Conservation (phyloP, 768 basidiomycete species). For the Psilocybe subaeruginosa region DNA sequence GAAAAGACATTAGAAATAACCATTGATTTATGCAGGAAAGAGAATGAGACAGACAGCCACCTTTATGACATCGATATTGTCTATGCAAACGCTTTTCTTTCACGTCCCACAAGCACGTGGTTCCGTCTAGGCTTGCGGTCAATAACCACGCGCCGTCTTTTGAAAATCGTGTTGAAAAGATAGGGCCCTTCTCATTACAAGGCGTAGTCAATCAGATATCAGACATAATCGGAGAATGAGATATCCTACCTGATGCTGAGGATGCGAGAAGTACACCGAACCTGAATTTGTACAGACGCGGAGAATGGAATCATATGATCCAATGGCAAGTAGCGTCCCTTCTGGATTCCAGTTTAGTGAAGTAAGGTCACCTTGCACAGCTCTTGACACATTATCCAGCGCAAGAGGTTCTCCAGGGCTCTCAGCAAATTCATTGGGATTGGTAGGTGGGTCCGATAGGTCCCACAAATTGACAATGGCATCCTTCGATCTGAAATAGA, state of each 20-base stretch:
- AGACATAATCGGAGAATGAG: conserved; percentile 3
- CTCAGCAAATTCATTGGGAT: conserved; percentile 31
- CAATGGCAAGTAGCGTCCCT: conserved; percentile 75
- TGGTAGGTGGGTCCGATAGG: conserved; percentile 46
- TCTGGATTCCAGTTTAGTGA: conserved; percentile 78
- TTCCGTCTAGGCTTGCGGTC: conserved; percentile 79
- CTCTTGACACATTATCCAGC: conserved; percentile 51
- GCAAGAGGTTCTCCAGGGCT: conserved; percentile 40
- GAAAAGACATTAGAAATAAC: conserved; percentile 4
- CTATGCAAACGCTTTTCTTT: conserved; percentile 58
- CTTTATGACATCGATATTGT: conserved; percentile 69
- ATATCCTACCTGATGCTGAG: conserved; percentile 63
- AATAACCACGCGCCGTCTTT: conserved; percentile 71
- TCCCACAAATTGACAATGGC: conserved; percentile 77
- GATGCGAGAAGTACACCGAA: conserved; percentile 61
- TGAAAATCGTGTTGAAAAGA: conserved; percentile 81
- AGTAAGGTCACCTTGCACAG: conserved; percentile 65
- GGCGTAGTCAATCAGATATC: conserved; percentile 26
- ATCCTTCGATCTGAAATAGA: conserved; percentile 68
- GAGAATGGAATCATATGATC: conserved; percentile 74
- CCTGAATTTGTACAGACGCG: conserved; percentile 68
- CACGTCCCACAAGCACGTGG: conserved; percentile 80
- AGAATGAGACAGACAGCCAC: conserved; percentile 37
- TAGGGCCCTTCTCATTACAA: conserved; percentile 66
- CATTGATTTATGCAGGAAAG: not conserved